Conservation (phyloP, 495 filamentous ascomycete species). For the Rhypophila decipiens region DNA sequence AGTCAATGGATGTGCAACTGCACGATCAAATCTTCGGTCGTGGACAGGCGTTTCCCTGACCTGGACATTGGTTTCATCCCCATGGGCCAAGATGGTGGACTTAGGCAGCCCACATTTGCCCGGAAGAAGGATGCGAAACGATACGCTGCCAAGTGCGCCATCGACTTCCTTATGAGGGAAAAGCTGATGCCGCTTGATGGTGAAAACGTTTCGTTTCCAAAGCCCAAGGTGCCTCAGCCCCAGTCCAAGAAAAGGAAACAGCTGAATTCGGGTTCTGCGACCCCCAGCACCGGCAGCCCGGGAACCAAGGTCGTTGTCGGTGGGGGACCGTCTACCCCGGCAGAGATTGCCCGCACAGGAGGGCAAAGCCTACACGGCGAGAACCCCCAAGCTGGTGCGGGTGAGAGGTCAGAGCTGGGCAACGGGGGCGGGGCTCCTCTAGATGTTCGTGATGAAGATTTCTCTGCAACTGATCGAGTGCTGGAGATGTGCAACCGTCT, state of each 20-base stretch:
- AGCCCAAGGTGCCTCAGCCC: background rate
- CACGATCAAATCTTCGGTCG: background rate
- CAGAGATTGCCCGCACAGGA: background rate
- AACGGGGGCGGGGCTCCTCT: too few relatives aligned
- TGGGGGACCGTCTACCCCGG: background rate
- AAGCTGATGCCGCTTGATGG: slow-evolving; percentile 17
- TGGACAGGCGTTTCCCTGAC: slow-evolving; percentile 20
- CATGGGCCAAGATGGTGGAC: slow-evolving; percentile 3
- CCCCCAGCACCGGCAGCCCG: background rate
- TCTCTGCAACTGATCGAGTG: slow-evolving; percentile 9
- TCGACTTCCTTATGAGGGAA: slow-evolving; percentile 29
- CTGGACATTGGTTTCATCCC: slow-evolving; percentile 12
- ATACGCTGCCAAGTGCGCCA: slow-evolving; percentile 38
- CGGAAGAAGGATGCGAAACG: slow-evolving; percentile 40
- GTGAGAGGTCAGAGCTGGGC: too few relatives aligned
- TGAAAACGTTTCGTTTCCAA: slow-evolving; percentile 9
- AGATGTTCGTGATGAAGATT: slow-evolving; percentile 2
- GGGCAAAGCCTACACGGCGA: background rate
- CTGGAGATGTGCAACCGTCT: slow-evolving; percentile 15
- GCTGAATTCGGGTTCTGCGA: background rate
- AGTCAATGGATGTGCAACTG: slow-evolving; percentile 18
- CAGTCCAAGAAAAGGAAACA: background rate
- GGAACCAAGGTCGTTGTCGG: background rate
- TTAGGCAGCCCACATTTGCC: slow-evolving; percentile 18
- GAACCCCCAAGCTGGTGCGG: background rate